Evolutionary conservation across 2,329 filamentous ascomycete species (phyloP).

Genomic region (Penicillium griseofulvum): DNA sequence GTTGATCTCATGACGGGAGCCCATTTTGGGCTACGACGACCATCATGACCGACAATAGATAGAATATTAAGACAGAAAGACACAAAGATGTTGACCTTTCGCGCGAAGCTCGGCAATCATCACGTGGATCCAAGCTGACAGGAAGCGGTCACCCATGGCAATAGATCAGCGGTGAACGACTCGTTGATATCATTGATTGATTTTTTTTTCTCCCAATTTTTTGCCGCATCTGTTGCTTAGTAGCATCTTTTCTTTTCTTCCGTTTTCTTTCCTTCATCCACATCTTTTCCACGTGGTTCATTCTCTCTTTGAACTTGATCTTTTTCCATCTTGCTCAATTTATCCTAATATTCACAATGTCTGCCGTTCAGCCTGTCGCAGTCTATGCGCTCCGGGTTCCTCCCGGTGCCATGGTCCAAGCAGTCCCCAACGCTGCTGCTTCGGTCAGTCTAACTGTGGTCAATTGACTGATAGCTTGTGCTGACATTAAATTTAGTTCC

Average conservation of each 20-base stretch:
- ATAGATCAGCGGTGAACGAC: slow-evolving; percentile 16
- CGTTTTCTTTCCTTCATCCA: slow-evolving; percentile 19
- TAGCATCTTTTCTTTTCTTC: slow-evolving; percentile 24
- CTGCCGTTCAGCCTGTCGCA: slow-evolving; percentile 62
- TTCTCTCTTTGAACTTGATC: slow-evolving; percentile 19
- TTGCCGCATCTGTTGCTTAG: slow-evolving; percentile 16
- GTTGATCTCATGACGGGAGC: slow-evolving; percentile 60
- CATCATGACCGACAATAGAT: slow-evolving; percentile 18
- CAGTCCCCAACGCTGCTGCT: slow-evolving; percentile 73
- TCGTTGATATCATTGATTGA: slow-evolving; percentile 16
- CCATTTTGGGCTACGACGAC: slow-evolving; percentile 48
- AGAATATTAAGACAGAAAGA: not conserved
- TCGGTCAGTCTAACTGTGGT: slow-evolving; percentile 61
- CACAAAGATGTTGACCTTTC: not conserved
- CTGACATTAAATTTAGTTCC: slow-evolving; percentile 62
- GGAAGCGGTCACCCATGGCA: slow-evolving; percentile 15
- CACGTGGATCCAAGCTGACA: slow-evolving; percentile 10
- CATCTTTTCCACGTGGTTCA: slow-evolving; percentile 22
- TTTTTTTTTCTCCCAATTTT: slow-evolving; percentile 10
- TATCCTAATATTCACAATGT: slow-evolving; percentile 38
- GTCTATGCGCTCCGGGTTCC: slow-evolving; percentile 92
- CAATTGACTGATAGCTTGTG: not conserved
- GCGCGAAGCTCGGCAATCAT: slow-evolving; percentile 11
- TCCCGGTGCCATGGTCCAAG: slow-evolving; percentile 76
- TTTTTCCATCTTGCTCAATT: slow-evolving; percentile 10